Evolutionary conservation across 2,329 filamentous ascomycete species (phyloP).

Genomic region (Colletotrichum camelliae): DNA sequence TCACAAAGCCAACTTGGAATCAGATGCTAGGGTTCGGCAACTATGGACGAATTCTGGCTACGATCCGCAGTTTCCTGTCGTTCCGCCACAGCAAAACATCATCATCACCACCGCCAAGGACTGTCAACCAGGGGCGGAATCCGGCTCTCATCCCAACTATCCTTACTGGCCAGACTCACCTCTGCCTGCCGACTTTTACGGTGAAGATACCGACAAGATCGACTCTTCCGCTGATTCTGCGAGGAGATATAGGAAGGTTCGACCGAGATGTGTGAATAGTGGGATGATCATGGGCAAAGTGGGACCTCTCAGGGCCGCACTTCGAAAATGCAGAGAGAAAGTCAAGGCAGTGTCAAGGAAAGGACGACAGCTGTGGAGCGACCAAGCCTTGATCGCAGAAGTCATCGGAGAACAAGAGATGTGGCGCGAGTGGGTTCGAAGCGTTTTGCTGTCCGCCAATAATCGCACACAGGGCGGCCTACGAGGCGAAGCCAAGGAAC

Average conservation of each 20-base stretch:
- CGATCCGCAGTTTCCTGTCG: slow-evolving; percentile 30
- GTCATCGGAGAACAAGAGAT: slow-evolving; percentile 43
- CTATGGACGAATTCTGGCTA: slow-evolving; percentile 26
- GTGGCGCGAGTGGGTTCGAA: slow-evolving; percentile 37
- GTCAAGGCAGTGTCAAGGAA: slow-evolving; percentile 28
- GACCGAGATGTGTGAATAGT: slow-evolving; percentile 39
- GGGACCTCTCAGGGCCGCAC: slow-evolving; percentile 27
- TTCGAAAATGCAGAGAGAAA: slow-evolving; percentile 33
- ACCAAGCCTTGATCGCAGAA: slow-evolving; percentile 41
- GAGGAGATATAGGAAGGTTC: slow-evolving; percentile 35
- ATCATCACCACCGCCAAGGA: slow-evolving; percentile 39
- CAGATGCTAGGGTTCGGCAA: slow-evolving; percentile 30
- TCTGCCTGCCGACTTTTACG: slow-evolving; percentile 37
- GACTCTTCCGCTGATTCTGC: slow-evolving; percentile 33
- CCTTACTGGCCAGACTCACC: slow-evolving; percentile 41
- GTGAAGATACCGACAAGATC: slow-evolving; percentile 33
- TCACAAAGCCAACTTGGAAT: slow-evolving; percentile 38
- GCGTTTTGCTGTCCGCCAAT: slow-evolving; percentile 33
- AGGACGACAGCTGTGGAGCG: slow-evolving; percentile 42
- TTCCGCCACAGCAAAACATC: slow-evolving; percentile 34
- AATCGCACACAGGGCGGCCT: slow-evolving; percentile 29
- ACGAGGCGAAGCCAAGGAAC: neutral
- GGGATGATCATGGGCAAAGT: slow-evolving; percentile 42
- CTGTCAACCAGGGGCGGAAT: slow-evolving; percentile 36
- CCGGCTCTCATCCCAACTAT: slow-evolving; percentile 39